Evolutionary conservation across 2,329 filamentous ascomycete species (phyloP).

Genomic region (Penicillium digitatum): DNA sequence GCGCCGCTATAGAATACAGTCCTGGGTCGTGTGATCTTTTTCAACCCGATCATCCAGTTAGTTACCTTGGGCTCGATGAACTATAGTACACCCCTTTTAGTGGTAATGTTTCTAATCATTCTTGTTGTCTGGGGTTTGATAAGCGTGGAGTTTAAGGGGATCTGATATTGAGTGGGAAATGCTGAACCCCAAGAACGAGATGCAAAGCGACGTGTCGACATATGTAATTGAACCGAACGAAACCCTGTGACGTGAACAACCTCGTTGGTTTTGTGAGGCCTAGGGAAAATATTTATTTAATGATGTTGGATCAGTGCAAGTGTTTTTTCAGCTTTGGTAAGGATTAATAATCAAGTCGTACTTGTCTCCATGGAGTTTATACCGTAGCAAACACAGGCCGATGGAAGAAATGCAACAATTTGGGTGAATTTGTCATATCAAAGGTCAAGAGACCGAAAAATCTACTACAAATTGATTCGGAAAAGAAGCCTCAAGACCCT

Average conservation of each 20-base stretch:
- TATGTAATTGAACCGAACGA: neutral
- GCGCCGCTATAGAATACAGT: neutral
- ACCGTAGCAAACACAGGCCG: neutral
- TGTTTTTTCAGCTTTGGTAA: neutral
- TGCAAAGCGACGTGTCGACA: neutral
- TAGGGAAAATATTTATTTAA: neutral
- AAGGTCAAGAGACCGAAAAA: neutral
- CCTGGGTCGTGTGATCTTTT: neutral
- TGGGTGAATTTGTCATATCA: neutral
- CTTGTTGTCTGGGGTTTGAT: slow-evolving; percentile 10
- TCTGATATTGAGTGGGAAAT: slow-evolving; percentile 13
- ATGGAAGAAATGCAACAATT: neutral
- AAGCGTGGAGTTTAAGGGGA: slow-evolving; percentile 11
- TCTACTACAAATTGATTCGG: neutral
- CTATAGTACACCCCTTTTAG: neutral
- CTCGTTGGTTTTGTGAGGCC: neutral
- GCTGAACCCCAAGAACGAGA: slow-evolving; percentile 1
- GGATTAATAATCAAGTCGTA: no score
- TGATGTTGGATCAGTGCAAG: neutral
- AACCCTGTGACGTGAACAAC: neutral
- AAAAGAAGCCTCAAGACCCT: neutral
- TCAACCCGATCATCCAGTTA: neutral
- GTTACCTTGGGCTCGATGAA: neutral
- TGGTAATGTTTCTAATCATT: slow-evolving; percentile 9
- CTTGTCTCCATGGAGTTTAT: neutral